Conservation (phyloP, 2,329 filamentous ascomycete species). For the Xylaria sp. region DNA sequence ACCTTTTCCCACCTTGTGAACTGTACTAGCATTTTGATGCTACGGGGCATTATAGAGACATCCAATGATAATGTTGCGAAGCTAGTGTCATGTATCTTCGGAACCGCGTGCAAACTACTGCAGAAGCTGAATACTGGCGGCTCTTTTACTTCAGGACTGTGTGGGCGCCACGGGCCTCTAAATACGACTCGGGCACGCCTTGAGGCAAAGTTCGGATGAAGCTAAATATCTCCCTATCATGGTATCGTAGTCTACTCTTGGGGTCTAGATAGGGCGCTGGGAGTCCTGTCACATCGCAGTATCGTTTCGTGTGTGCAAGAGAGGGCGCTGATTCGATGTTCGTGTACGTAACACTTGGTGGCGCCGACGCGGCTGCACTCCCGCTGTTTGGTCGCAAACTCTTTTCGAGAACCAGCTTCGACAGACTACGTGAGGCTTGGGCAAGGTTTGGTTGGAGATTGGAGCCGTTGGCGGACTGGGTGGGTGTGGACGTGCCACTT, state of each 20-base stretch:
- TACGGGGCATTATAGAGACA: not conserved
- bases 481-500: constrained; percentile 68
- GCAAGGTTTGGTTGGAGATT: constrained; percentile 75
- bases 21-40: not conserved
- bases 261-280: constrained; percentile 93
- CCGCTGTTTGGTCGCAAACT: constrained; percentile 62
- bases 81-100: constrained; percentile 5
- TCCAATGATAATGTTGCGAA: not conserved
- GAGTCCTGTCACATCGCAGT: constrained; percentile 95
- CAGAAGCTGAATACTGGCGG: not conserved
- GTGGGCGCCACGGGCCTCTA: constrained; percentile 91
- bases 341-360: constrained; percentile 86
- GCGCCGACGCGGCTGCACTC: constrained; percentile 62
- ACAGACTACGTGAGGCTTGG: constrained; percentile 87
- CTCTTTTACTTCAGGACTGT: constrained; percentile 83
- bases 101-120: not conserved
- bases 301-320: constrained; percentile 83
- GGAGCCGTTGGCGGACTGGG: constrained; percentile 45
- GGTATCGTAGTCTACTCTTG: constrained; percentile 92
- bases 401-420: constrained; percentile 88
- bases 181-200: constrained; percentile 84
- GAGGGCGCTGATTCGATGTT: constrained; percentile 96
- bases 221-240: constrained; percentile 90
- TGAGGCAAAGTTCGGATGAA: constrained; percentile 84
- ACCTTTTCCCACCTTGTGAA: not conserved